A percentile compares a stretch with the other conserved stretches of the same genome.
Conservation (phyloP, 441 rosid genomes). For the Lagerstroemia fauriei region DNA sequence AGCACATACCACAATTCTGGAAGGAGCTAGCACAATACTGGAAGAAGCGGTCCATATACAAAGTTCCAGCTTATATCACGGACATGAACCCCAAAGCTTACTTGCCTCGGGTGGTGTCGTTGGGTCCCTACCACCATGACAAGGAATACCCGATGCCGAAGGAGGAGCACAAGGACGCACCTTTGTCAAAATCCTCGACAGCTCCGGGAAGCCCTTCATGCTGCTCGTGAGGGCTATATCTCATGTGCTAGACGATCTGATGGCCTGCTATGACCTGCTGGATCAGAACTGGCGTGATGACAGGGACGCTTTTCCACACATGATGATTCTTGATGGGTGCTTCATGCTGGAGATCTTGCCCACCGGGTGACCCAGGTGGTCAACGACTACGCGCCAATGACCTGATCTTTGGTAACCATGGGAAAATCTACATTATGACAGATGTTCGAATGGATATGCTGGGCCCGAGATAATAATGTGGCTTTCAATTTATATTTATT, state of each 20-base stretch:
- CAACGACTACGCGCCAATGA: constrained; percentile 34
- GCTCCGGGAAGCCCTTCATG: constrained; percentile 28
- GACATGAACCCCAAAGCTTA: constrained; percentile 39
- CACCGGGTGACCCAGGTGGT: constrained; percentile 18
- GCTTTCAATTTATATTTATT: no score
- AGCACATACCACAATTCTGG: not conserved
- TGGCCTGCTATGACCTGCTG: constrained; percentile 39
- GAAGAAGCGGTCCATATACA: constrained; percentile 15
- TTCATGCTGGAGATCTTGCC: constrained; percentile 53
- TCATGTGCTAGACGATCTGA: constrained; percentile 26
- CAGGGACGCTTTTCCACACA: constrained; percentile 26
- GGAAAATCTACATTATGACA: constrained; percentile 40
- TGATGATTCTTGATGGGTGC: constrained; percentile 58
- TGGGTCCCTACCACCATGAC: constrained; percentile 48
- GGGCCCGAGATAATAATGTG: constrained; percentile 34
- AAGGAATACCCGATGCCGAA: constrained; percentile 36
- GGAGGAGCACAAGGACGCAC: constrained; percentile 30
- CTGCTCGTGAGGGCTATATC: constrained; percentile 24
- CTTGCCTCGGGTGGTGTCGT: constrained; percentile 41
- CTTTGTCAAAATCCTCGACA: constrained; percentile 34
- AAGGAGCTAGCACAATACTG: constrained; percentile 9
- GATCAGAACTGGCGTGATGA: constrained; percentile 25
- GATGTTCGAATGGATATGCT: constrained; percentile 46
- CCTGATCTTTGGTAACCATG: constrained; percentile 51
- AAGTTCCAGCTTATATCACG: constrained; percentile 25